Conservation (phyloP, 148 eudicot genomes). For the Heliamphora exappendiculata region DNA sequence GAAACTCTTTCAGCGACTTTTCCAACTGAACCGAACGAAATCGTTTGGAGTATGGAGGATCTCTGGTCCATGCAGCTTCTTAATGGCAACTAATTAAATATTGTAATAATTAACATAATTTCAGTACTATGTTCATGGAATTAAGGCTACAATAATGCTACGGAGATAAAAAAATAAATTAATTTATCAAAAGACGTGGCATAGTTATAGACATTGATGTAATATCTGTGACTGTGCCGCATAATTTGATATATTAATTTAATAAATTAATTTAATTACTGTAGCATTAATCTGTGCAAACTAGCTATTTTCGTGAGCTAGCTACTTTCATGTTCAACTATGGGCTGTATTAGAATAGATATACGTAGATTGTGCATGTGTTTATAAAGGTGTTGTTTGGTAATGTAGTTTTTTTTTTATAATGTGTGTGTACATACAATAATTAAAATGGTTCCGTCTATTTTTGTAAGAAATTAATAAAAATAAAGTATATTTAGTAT, state of each 20-base stretch:
- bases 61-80: constrained; percentile 69
- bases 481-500: no score
- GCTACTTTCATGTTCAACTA: background rate
- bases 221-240: background rate
- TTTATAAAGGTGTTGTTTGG: no score
- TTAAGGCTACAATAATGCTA: background rate
- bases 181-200: no score
- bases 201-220: background rate
- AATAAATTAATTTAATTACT: no score
- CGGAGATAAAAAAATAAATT: no score
- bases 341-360: constrained; percentile 9
- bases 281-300: background rate
- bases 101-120: background rate
- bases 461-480: no score
- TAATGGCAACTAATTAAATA: constrained; percentile 11
- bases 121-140: no score
- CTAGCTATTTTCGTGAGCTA: background rate
- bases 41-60: constrained; percentile 60
- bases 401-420: no score
- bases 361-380: no score
- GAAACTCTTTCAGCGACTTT: constrained; percentile 23
- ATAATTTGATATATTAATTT: no score
- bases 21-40: constrained; percentile 30
- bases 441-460: no score
- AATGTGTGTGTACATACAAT: no score